phyloP scores from a whole-genome alignment of 1,284 basidiomycete genomes.

The Xerocomus amazonicus region DNA sequence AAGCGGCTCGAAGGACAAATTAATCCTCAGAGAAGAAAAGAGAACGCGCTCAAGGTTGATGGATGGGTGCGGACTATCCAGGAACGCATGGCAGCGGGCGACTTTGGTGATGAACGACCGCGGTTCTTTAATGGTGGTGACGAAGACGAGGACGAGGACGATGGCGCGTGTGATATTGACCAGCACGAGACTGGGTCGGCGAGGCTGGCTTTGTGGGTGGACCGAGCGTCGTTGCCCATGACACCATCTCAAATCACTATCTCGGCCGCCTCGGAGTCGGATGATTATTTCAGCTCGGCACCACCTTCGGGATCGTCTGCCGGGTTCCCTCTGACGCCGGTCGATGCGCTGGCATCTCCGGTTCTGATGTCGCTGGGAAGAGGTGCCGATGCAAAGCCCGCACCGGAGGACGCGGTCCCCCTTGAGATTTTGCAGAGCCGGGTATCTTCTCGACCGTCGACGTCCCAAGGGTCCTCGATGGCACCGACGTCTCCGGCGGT shows the following conservation, averaged over 20 bases:
- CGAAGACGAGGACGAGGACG: constrained; percentile 43
- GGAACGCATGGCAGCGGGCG: constrained; percentile 56
- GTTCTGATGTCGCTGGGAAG: constrained; percentile 32
- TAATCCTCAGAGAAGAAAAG: constrained; percentile 62
- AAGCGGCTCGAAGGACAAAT: constrained; percentile 79
- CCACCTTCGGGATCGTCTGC: constrained; percentile 17
- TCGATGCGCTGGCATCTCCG: constrained; percentile 7
- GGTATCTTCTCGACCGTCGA: constrained; percentile 40
- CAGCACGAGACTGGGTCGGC: constrained; percentile 32
- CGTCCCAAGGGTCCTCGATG: constrained; percentile 31
- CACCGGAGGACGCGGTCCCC: constrained; percentile 59
- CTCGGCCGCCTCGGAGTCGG: constrained; percentile 19
- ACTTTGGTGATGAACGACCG: constrained; percentile 53
- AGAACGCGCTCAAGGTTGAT: constrained; percentile 75
- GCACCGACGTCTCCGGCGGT: constrained; percentile 10
- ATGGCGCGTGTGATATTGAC: constrained; percentile 37
- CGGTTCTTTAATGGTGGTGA: constrained; percentile 44
- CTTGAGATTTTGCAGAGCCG: constrained; percentile 63
- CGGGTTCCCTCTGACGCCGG: constrained; percentile 17
- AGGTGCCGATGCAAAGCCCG: constrained; percentile 45
- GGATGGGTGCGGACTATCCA: constrained; percentile 75
- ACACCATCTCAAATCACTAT: constrained; percentile 24
- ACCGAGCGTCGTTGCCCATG: constrained; percentile 12
- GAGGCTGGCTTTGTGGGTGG: constrained; percentile 6
- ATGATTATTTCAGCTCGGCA: constrained; percentile 25